Conservation (phyloP, 2,329 filamentous ascomycete genomes). For the Fusarium ambrosium region DNA sequence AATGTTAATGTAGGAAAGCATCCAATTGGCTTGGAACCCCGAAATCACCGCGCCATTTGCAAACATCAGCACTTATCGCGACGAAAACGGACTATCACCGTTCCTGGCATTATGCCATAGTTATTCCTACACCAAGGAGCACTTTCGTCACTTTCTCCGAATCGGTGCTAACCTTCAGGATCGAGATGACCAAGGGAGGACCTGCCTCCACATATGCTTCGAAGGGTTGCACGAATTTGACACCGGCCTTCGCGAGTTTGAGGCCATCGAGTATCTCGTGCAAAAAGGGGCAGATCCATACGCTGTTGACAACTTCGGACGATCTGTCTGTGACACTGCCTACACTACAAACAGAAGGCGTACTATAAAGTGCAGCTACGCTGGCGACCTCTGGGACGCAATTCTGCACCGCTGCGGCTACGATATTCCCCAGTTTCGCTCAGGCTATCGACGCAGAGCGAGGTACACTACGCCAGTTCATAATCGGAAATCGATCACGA, state of each 20-base stretch:
- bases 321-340: neutral
- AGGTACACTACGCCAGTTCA: neutral
- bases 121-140: rapidly evolving
- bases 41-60: neutral
- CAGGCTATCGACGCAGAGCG: neutral
- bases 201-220: slow-evolving; percentile 9
- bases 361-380: neutral
- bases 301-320: neutral
- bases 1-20: neutral
- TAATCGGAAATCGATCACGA: rapidly evolving
- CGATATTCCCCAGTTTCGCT: slow-evolving; percentile 2
- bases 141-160: neutral
- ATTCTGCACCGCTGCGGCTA: slow-evolving; percentile 11
- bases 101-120: neutral
- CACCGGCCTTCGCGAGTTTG: neutral
- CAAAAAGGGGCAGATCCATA: neutral
- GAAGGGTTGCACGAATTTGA: too few relatives aligned
- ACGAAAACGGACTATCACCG: too few relatives aligned
- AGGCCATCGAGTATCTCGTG: slow-evolving; percentile 1
- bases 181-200: neutral
- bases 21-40: slow-evolving; percentile 1
- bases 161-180: slow-evolving; percentile 3
- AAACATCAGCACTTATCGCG: neutral
- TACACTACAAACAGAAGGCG: neutral
- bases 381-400: slow-evolving; percentile 24